Evolutionary conservation across 108 stramenopile genomes (phyloP).

Genomic region (Fistulifera pelliculosa): DNA sequence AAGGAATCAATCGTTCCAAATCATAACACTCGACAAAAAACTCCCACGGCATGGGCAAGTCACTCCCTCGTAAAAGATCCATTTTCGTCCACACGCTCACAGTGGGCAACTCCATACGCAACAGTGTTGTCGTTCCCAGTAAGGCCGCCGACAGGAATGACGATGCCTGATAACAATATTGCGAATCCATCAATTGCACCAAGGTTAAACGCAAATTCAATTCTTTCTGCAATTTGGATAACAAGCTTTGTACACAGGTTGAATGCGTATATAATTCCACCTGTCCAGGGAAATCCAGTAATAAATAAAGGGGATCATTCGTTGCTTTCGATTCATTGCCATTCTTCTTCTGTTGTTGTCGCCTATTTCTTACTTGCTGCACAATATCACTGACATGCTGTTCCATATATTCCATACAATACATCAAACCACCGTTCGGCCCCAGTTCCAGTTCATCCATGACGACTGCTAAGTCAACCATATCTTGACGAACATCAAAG

Average conservation of each 20-base stretch:
- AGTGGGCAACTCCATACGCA: constrained; percentile 91
- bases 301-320: constrained; percentile 42
- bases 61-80: constrained; percentile 53
- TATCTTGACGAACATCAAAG: constrained; percentile 74
- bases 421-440: constrained; percentile 93
- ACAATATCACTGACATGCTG: constrained; percentile 54
- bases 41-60: constrained; percentile 59
- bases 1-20: constrained; percentile 65
- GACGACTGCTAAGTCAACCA: constrained; percentile 72
- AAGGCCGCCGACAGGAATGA: constrained; percentile 92
- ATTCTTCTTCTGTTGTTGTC: constrained; percentile 26
- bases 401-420: constrained; percentile 95
- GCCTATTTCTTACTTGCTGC: too few relatives aligned
- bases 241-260: constrained; percentile 49
- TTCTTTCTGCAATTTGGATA: constrained; percentile 48
- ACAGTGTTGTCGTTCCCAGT: constrained; percentile 88
- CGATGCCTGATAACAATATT: constrained; percentile 81
- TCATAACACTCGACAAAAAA: constrained; percentile 80
- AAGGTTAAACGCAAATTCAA: constrained; percentile 83
- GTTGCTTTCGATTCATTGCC: constrained; percentile 6
- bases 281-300: constrained; percentile 97
- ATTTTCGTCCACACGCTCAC: constrained; percentile 95
- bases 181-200: constrained; percentile 94
- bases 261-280: constrained; percentile 94
- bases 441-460: constrained; percentile 89